Evolutionary conservation across 2,329 filamentous ascomycete genomes (phyloP).

Genomic region (Trichoderma sp.): DNA sequence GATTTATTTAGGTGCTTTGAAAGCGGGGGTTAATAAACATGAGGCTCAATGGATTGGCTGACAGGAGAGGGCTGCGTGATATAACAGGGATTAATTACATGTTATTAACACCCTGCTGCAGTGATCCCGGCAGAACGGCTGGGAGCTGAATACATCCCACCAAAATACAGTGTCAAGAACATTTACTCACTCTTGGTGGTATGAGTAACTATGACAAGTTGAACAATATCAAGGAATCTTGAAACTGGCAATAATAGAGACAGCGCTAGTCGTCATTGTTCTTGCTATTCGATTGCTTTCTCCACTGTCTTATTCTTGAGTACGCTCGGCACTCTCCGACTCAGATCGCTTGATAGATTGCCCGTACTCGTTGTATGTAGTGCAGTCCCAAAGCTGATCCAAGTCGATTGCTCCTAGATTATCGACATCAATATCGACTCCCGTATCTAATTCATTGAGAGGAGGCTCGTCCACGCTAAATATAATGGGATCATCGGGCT

Average conservation of each 20-base stretch:
- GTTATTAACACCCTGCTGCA: background rate
- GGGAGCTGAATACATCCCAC: background rate
- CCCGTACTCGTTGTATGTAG: background rate
- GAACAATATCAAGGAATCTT: background rate
- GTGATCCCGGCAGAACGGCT: background rate
- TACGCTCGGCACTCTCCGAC: background rate
- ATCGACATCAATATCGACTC: background rate
- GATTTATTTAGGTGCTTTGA: background rate
- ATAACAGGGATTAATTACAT: background rate
- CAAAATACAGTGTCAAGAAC: background rate
- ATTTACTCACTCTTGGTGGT: background rate
- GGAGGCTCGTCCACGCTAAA: background rate
- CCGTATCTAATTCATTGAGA: background rate
- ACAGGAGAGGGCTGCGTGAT: background rate
- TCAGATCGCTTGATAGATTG: background rate
- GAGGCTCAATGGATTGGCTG: background rate
- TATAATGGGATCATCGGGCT: background rate
- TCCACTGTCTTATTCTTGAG: background rate
- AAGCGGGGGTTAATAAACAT: background rate
- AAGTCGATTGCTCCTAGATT: background rate
- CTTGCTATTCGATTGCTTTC: background rate
- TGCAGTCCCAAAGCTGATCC: background rate
- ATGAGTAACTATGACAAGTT: background rate
- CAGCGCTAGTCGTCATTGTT: background rate
- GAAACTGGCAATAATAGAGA: background rate